These are phyloP conservation scores for Fistulifera pelliculosa DNA, from an alignment of 108 stramenopile genomes.

Conservation along the genomic window DNA sequence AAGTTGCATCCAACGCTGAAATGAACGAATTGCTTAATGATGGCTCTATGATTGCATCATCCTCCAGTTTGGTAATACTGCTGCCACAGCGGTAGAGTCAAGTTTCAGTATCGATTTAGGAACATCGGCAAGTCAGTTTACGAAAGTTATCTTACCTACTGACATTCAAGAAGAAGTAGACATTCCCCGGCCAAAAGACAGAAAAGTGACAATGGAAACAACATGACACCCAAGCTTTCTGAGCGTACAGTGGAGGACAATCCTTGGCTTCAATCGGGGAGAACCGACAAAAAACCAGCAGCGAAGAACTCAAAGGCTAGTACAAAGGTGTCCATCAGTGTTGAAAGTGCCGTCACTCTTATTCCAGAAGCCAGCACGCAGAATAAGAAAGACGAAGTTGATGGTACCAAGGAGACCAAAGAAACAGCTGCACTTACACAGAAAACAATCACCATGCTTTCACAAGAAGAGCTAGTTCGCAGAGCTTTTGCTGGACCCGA, in stretches of 20 bases:
- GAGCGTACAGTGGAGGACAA: neutral
- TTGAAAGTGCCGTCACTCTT: constrained; percentile 9
- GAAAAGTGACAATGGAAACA: too few species aligned
- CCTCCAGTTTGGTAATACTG: constrained; percentile 68
- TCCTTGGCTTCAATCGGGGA: neutral
- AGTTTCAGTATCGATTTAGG: too few species aligned
- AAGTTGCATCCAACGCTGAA: constrained; percentile 56
- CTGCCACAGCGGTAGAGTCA: constrained; percentile 11
- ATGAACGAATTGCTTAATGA: constrained; percentile 51
- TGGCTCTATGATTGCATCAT: constrained; percentile 71
- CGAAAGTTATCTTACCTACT: too few species aligned
- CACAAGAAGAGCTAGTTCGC: constrained; percentile 85
- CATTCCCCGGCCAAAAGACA: too few species aligned
- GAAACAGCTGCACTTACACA: neutral
- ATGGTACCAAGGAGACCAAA: neutral
- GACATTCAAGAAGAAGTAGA: too few species aligned
- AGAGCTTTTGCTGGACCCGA: constrained; percentile 84
- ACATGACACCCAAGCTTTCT: too few species aligned
- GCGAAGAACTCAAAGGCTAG: neutral
- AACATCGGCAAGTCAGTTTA: too few species aligned
- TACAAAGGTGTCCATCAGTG: constrained; percentile 9
- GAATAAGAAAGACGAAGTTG: neutral
- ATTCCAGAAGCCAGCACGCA: neutral
- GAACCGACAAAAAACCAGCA: neutral
- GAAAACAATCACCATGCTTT: constrained; percentile 26